Evolutionary conservation across 495 filamentous ascomycete genomes (phyloP).

Genomic region (Penicillium antarcticum): DNA sequence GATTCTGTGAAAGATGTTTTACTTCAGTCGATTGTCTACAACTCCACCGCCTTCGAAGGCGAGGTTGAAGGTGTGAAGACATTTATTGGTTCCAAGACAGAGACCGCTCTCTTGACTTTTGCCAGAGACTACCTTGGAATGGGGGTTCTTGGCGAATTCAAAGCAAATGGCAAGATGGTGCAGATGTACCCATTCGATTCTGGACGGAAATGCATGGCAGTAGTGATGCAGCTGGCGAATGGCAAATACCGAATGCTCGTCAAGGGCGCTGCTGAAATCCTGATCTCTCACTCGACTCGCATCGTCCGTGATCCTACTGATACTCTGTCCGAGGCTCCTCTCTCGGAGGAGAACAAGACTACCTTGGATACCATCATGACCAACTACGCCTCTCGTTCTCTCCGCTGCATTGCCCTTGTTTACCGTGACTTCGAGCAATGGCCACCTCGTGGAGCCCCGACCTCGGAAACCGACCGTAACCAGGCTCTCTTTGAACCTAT

Average conservation of each 20-base stretch:
- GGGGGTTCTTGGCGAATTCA: conserved; percentile 63
- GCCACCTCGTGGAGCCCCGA: conserved; percentile 70
- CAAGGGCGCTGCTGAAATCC: conserved; percentile 88
- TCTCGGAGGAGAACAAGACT: conserved; percentile 57
- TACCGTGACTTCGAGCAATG: conserved; percentile 88
- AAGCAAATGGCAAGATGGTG: conserved; percentile 63
- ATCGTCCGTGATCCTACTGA: conserved; percentile 70
- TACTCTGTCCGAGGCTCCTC: conserved; percentile 48
- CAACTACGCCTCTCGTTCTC: conserved; percentile 73
- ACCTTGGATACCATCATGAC: conserved; percentile 65
- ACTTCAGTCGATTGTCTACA: conserved; percentile 72
- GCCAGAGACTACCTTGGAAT: conserved; percentile 76
- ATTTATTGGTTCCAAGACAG: conserved; percentile 88
- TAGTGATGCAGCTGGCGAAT: conserved; percentile 63
- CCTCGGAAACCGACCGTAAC: conserved; percentile 63
- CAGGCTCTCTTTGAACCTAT: conserved; percentile 77
- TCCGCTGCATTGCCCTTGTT: conserved; percentile 81
- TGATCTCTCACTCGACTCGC: conserved; percentile 67
- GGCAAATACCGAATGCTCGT: conserved; percentile 71
- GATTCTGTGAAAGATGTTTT: conserved; percentile 60
- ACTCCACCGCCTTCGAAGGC: conserved; percentile 87
- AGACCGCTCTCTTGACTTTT: conserved; percentile 76
- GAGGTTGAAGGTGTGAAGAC: conserved; percentile 61
- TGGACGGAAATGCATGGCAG: conserved; percentile 83
- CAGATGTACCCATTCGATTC: conserved; percentile 88